These are phyloP conservation scores for Pestalotiopsis sp. DNA, from an alignment of 2,329 filamentous ascomycete species.

Conservation along the genomic window DNA sequence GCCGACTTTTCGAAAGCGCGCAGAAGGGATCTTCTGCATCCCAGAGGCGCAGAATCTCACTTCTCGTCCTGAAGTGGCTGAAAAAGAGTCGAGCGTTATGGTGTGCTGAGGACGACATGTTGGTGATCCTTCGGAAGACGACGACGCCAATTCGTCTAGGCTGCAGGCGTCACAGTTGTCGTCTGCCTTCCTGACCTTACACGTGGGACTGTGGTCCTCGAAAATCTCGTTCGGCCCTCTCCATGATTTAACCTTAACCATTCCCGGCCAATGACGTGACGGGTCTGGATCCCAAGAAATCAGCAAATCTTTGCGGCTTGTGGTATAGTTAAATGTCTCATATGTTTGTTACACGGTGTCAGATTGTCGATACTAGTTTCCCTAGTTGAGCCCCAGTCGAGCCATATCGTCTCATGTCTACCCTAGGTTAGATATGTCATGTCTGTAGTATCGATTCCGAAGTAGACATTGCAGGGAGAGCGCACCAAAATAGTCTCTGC, in stretches of 20 bases:
- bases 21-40: not conserved
- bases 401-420: not conserved
- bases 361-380: not conserved
- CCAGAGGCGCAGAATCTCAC: not conserved
- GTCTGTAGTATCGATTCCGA: no score
- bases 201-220: constrained; percentile 13
- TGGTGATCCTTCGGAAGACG: not conserved
- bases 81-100: not conserved
- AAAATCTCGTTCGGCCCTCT: constrained; percentile 13
- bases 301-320: not conserved
- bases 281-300: not conserved
- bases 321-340: constrained; percentile 8
- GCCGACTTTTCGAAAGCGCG: not conserved
- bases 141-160: not conserved
- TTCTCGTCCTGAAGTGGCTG: not conserved
- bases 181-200: not conserved
- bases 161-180: not conserved
- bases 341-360: constrained; percentile 1
- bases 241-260: constrained; percentile 15
- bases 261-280: constrained; percentile 7
- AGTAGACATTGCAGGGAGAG: no score
- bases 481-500: no score
- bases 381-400: not conserved
- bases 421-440: not conserved
- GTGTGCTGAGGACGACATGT: not conserved